These are phyloP conservation scores for Mallotus nudiflorus DNA, from an alignment of 345 rosid genomes.

Conservation along the genomic window DNA sequence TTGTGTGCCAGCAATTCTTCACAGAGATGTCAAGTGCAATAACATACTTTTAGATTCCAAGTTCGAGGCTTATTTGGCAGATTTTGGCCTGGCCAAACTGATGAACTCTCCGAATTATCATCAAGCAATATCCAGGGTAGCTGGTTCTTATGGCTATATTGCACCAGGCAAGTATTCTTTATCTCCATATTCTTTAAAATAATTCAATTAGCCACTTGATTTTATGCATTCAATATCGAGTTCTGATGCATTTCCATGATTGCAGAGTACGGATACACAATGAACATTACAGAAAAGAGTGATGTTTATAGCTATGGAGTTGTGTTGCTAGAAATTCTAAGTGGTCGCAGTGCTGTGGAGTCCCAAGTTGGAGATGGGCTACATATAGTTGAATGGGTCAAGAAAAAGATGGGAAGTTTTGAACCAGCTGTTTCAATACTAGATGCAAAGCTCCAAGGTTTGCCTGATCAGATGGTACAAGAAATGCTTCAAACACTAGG, in stretches of 20 bases:
- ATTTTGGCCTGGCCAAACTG: constrained; percentile 86
- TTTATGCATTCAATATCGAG: background rate
- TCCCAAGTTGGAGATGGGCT: constrained; percentile 67
- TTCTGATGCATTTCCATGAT: constrained; percentile 4
- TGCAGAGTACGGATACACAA: constrained; percentile 94
- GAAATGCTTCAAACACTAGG: constrained; percentile 96
- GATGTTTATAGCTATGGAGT: constrained; percentile 94
- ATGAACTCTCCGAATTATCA: constrained; percentile 79
- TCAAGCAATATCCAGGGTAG: constrained; percentile 79
- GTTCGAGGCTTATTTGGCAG: constrained; percentile 79
- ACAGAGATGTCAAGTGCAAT: constrained; percentile 89
- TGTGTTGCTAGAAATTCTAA: constrained; percentile 82
- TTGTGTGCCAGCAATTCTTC: constrained; percentile 83
- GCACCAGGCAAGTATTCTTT: constrained; percentile 75
- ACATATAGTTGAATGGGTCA: constrained; percentile 97
- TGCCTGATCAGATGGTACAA: constrained; percentile 88
- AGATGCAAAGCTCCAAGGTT: constrained; percentile 73
- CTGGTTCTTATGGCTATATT: constrained; percentile 92
- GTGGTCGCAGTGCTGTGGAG: constrained; percentile 80
- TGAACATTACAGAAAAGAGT: constrained; percentile 95
- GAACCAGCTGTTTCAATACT: constrained; percentile 77
- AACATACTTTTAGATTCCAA: constrained; percentile 87
- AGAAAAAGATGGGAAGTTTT: constrained; percentile 94
- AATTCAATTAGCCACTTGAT: no score
- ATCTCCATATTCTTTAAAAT: background rate